phyloP scores from a whole-genome alignment of 2,329 filamentous ascomycete species.

The Cadophora malorum region DNA sequence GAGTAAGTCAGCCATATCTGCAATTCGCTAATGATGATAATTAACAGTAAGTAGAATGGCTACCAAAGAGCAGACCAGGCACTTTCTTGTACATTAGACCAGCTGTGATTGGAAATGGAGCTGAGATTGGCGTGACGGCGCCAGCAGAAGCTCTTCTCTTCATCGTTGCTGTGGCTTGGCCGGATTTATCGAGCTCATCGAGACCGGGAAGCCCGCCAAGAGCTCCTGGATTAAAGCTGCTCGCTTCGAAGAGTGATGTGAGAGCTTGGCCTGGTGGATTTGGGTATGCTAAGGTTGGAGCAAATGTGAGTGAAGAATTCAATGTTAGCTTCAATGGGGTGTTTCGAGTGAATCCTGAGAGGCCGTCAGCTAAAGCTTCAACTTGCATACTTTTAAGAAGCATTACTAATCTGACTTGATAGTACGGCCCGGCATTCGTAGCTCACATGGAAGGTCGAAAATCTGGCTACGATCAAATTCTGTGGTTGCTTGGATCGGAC shows the following conservation, averaged over 20 bases:
- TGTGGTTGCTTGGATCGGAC: slow-evolving; percentile 82
- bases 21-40: too few relatives aligned
- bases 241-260: slow-evolving; percentile 81
- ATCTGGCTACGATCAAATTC: slow-evolving; percentile 82
- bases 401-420: slow-evolving; percentile 46
- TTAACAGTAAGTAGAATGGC: slow-evolving; percentile 65
- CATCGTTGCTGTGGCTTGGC: slow-evolving; percentile 73
- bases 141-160: slow-evolving; percentile 85
- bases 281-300: slow-evolving; percentile 89
- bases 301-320: slow-evolving; percentile 81
- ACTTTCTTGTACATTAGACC: slow-evolving; percentile 85
- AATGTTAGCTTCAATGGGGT: slow-evolving; percentile 43
- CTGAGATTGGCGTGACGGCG: slow-evolving; percentile 79
- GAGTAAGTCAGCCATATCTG: too few relatives aligned
- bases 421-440: slow-evolving; percentile 85
- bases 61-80: slow-evolving; percentile 72
- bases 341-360: background rate
- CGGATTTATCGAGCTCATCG: slow-evolving; percentile 36
- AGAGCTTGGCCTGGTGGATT: slow-evolving; percentile 94
- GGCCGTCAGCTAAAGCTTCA: background rate
- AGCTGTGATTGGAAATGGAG: slow-evolving; percentile 82
- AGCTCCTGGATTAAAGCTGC: slow-evolving; percentile 68
- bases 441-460: slow-evolving; percentile 75
- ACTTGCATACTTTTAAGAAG: background rate
- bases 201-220: slow-evolving; percentile 49